phyloP scores from a whole-genome alignment of 768 basidiomycete genomes.

The Zangia roseola region DNA sequence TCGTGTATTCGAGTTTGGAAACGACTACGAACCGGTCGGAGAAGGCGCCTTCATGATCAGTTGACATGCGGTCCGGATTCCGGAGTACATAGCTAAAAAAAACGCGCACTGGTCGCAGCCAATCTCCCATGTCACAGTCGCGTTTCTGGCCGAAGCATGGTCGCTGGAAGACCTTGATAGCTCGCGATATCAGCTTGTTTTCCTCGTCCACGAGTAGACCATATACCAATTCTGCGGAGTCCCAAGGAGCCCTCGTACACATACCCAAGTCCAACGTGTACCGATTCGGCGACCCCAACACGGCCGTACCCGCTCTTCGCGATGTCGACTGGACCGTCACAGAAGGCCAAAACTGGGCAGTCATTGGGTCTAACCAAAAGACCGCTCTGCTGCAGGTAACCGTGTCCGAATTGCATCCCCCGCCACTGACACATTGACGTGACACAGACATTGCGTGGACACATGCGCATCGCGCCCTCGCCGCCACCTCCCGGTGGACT shows the following conservation, averaged over 20 bases:
- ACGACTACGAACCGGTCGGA: no score
- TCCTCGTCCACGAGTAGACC: no score
- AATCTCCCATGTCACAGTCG: slow-evolving; percentile 4
- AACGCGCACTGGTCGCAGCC: no score
- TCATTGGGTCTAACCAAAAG: slow-evolving; percentile 67
- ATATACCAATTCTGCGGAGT: not conserved
- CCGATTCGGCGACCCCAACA: slow-evolving; percentile 56
- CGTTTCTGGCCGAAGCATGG: not conserved
- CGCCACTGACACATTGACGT: not conserved
- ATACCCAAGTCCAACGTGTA: slow-evolving; percentile 53
- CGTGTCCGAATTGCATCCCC: not conserved
- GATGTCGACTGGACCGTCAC: slow-evolving; percentile 58
- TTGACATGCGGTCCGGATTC: no score
- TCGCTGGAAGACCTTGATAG: slow-evolving; percentile 1
- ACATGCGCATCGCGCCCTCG: slow-evolving; percentile 65
- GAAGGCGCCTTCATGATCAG: no score
- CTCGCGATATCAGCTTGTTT: no score
- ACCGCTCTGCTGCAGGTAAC: slow-evolving; percentile 61
- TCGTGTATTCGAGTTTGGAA: no score
- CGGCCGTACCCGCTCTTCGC: slow-evolving; percentile 47
- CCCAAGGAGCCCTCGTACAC: slow-evolving; percentile 28
- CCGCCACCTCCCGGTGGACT: slow-evolving; percentile 63
- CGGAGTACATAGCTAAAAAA: no score
- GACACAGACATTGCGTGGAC: slow-evolving; percentile 62
- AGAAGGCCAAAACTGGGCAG: slow-evolving; percentile 71